Evolutionary conservation across 805 yeast species (phyloP).

Genomic region (Allodekkera sacchari): DNA sequence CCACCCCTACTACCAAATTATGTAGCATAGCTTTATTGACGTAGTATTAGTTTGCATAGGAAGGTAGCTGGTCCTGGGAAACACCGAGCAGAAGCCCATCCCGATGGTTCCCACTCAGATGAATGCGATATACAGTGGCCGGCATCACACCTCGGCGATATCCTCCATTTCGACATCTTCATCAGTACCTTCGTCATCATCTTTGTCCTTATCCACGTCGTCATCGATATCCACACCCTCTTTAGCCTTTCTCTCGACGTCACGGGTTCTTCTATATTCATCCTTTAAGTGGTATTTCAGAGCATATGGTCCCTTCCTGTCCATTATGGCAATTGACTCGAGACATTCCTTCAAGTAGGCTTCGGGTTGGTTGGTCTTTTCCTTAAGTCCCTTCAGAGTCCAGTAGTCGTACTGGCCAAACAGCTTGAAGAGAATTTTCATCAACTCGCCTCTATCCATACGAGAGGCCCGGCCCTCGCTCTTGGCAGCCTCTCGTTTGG

Average conservation of each 20-base stretch:
- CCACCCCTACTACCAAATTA: too few species aligned
- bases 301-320: slow-evolving; percentile 94
- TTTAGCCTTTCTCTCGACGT: slow-evolving; percentile 64
- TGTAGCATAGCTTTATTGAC: too few species aligned
- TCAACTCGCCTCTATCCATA: slow-evolving; percentile 85
- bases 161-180: slow-evolving; percentile 72
- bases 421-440: slow-evolving; percentile 79
- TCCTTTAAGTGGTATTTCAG: slow-evolving; percentile 83
- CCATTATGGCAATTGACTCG: slow-evolving; percentile 81
- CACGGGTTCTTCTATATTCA: slow-evolving; percentile 76
- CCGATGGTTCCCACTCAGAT: too few species aligned
- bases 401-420: slow-evolving; percentile 96
- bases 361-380: slow-evolving; percentile 93
- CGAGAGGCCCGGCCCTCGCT: slow-evolving; percentile 85
- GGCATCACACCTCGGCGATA: slow-evolving; percentile 38
- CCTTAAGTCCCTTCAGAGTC: slow-evolving; percentile 90
- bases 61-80: too few species aligned
- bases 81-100: too few species aligned
- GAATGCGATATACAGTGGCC: too few species aligned
- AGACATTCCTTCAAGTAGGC: slow-evolving; percentile 83
- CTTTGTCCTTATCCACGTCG: slow-evolving; percentile 19
- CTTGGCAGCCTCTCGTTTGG: slow-evolving; percentile 43
- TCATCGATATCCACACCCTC: slow-evolving; percentile 37
- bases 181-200: slow-evolving; percentile 48
- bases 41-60: too few species aligned